A percentile compares a stretch with the other conserved stretches of the same genome.
phyloP scores from a whole-genome alignment of 768 basidiomycete genomes.

The Termitomyces sp. region DNA sequence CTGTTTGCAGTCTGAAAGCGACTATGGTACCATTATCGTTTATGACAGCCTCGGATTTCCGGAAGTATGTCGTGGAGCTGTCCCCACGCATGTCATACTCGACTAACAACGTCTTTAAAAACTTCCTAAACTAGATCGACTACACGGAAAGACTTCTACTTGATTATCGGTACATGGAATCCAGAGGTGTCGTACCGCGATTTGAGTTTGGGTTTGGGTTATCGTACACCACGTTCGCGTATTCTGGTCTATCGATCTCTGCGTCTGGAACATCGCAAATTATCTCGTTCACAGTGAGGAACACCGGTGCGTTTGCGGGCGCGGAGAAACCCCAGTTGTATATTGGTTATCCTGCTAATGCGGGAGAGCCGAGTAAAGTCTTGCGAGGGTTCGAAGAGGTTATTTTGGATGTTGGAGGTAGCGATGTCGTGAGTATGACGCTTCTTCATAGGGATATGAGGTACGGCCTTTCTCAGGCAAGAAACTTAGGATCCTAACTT shows the following conservation, averaged over 20 bases:
- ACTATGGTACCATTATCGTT: slow-evolving; percentile 38
- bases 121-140: too few relatives aligned
- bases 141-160: too few relatives aligned
- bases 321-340: slow-evolving; percentile 51
- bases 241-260: too few relatives aligned
- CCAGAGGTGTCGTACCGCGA: too few relatives aligned
- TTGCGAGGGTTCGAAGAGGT: slow-evolving; percentile 49
- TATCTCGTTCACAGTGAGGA: slow-evolving; percentile 41
- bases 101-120: background rate
- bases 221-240: too few relatives aligned
- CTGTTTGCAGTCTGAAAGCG: slow-evolving; percentile 25
- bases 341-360: slow-evolving; percentile 37
- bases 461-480: slow-evolving; percentile 20
- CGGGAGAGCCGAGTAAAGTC: slow-evolving; percentile 43
- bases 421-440: slow-evolving; percentile 27
- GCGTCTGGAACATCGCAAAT: background rate
- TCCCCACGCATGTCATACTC: background rate
- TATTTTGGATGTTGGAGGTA: slow-evolving; percentile 29
- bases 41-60: slow-evolving; percentile 28
- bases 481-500: background rate
- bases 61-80: background rate
- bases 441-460: slow-evolving; percentile 38
- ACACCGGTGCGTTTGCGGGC: slow-evolving; percentile 40
- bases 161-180: too few relatives aligned
- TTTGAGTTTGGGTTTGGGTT: too few relatives aligned